phyloP scores from a whole-genome alignment of 2,329 filamentous ascomycete species.

The Sporothrix pseudoabietina region DNA sequence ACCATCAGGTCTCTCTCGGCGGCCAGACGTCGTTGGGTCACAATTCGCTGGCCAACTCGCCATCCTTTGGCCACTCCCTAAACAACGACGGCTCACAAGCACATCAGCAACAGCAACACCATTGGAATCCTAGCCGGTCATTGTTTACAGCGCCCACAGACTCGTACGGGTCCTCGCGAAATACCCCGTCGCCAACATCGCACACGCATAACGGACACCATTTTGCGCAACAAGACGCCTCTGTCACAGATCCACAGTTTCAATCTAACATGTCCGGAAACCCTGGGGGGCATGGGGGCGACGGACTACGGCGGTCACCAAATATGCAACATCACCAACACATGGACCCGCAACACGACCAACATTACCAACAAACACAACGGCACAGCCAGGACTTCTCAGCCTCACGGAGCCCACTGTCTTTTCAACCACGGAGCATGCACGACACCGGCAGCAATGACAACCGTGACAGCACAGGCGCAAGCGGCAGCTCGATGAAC shows the following conservation, averaged over 20 bases:
- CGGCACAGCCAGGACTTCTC: slow-evolving; percentile 14
- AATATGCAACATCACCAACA: not conserved
- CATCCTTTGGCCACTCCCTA: slow-evolving; percentile 6
- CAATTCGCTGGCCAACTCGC: slow-evolving; percentile 13
- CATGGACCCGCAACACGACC: slow-evolving; percentile 13
- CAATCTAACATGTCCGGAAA: slow-evolving; percentile 26
- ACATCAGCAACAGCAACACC: slow-evolving; percentile 7
- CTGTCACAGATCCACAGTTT: not conserved
- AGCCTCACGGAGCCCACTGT: not conserved
- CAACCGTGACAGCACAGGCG: not conserved
- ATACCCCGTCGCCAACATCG: slow-evolving; percentile 26
- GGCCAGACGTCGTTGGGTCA: slow-evolving; percentile 32
- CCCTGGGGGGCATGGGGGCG: not conserved
- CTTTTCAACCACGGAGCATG: not conserved
- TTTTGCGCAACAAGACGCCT: slow-evolving; percentile 15
- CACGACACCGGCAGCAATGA: slow-evolving; percentile 13
- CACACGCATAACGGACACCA: slow-evolving; percentile 17
- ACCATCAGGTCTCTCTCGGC: slow-evolving; percentile 32
- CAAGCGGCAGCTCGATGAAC: slow-evolving; percentile 2
- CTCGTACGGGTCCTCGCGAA: slow-evolving; percentile 25
- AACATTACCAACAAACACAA: slow-evolving; percentile 17
- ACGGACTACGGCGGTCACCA: slow-evolving; percentile 18
- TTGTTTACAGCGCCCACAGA: slow-evolving; percentile 22
- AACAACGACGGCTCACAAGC: not conserved
- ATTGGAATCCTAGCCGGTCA: slow-evolving; percentile 29